Evolutionary conservation across 805 yeast genomes (phyloP), one percentile per base, ranked within the genome.

Genomic region (Candida takata): DNA sequence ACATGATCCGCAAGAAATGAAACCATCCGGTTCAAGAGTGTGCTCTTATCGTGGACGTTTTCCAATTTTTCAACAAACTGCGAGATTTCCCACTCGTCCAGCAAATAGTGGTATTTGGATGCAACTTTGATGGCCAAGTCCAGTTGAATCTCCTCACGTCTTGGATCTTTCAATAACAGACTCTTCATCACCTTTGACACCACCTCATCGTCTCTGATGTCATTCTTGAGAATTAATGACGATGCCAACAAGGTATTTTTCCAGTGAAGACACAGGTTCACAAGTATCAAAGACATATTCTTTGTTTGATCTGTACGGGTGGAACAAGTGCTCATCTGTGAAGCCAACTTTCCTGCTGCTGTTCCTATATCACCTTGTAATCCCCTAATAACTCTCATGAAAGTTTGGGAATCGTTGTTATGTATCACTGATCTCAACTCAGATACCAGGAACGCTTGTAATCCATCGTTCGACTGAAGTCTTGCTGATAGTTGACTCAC

Each of bases 91-190:
- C 33, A 27, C 9, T 43, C 46, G 28, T 36, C 26, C 13, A 50
- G 42, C 18, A 13, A 37, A 17, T 40, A 42, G 8, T 33, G 4
- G 16, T 40, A 41, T 24, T 35, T 33, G 6, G 18, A 12, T 3
- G 33, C 34, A 15, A 50, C 34, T 21, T 44, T 42, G n/a, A 47
- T 11, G 13, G 50, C 37, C 12, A 42, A 25, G n/a, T 41, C 42
- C 10, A 51, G 30, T 3, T 44, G 37, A 12, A 34, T 27, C 27
- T 47, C 54, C n/a, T 50, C 54, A 24, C 36, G 18, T 6, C 24
- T 35, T 5, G 56, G 56, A 24, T 38, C 33, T 20, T 50, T 50
- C 10, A 42, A 17, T 14, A 49, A 17, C 6, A 50, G 33, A 2
- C 44, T 13, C 3, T 42, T 23, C 6, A 45, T 6, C 4, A 45